Conservation (phyloP, 2,329 filamentous ascomycete species). For the Diaporthe sp. region DNA sequence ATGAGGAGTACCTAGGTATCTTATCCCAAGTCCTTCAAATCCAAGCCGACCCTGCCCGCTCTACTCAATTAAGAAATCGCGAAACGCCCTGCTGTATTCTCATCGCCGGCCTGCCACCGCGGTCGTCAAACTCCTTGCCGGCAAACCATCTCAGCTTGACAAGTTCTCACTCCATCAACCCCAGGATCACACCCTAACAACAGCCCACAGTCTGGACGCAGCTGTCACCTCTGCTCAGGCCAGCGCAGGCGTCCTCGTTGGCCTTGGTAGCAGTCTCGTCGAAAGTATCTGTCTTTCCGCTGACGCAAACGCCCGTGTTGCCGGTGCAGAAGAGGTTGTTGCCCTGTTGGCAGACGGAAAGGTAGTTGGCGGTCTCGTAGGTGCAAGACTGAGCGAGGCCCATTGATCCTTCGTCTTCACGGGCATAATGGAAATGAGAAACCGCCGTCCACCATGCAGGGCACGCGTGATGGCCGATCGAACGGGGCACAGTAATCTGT, state of each 20-base stretch:
- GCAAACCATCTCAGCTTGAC: neutral
- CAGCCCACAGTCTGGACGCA: constrained; percentile 15
- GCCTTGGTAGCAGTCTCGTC: neutral
- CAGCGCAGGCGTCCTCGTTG: constrained; percentile 15
- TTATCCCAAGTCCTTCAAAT: neutral
- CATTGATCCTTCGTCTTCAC: too few species aligned
- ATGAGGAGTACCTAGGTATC: neutral
- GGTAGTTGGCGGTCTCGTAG: constrained; percentile 17
- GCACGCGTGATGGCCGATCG: too few species aligned
- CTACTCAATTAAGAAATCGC: neutral
- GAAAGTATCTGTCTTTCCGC: constrained; percentile 17
- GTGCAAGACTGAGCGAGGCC: constrained; percentile 12
- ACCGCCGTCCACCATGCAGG: too few species aligned
- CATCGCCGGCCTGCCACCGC: neutral
- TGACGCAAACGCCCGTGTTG: constrained; percentile 2
- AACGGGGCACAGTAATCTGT: too few species aligned
- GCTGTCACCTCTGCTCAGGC: neutral
- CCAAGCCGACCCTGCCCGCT: neutral
- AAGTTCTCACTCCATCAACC: neutral
- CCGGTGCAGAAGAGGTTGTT: constrained; percentile 8
- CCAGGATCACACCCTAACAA: neutral
- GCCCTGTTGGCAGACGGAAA: constrained; percentile 25
- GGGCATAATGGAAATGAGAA: too few species aligned
- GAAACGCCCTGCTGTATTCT: neutral
- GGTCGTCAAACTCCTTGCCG: too few species aligned